Conservation (phyloP, 2,329 filamentous ascomycete genomes). For the Ambrosiella beaveri region DNA sequence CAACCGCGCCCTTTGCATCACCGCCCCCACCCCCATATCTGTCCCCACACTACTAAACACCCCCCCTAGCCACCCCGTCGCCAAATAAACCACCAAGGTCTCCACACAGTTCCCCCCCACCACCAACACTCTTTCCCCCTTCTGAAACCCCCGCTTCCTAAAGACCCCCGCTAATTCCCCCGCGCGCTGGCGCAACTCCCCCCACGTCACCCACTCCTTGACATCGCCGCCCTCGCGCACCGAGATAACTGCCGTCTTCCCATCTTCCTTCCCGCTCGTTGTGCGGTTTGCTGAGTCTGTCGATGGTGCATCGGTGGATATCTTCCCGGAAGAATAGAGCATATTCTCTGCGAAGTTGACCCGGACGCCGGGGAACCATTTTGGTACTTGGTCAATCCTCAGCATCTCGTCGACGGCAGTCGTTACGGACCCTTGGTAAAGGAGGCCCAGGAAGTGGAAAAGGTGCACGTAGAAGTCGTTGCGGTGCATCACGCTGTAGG, state of each 20-base stretch:
- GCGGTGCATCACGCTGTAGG: constrained; percentile 47
- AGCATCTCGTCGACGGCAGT: constrained; percentile 50
- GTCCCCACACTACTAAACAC: constrained; percentile 63
- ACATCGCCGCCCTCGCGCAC: constrained; percentile 48
- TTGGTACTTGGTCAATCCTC: constrained; percentile 53
- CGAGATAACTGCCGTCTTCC: constrained; percentile 52
- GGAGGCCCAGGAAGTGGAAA: constrained; percentile 41
- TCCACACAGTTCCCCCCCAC: constrained; percentile 62
- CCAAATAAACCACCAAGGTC: constrained; percentile 55
- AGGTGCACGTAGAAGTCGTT: constrained; percentile 47
- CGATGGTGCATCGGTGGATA: constrained; percentile 20
- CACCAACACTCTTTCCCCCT: constrained; percentile 58
- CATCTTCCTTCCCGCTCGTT: constrained; percentile 50
- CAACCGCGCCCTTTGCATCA: constrained; percentile 58
- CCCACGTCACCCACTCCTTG: constrained; percentile 46
- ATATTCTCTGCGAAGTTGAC: constrained; percentile 72
- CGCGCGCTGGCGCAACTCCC: constrained; percentile 41
- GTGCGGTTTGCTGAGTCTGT: constrained; percentile 24
- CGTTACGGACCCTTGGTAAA: constrained; percentile 43
- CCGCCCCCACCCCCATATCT: constrained; percentile 66
- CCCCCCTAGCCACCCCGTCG: constrained; percentile 51
- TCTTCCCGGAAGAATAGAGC: constrained; percentile 35
- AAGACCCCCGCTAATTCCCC: constrained; percentile 48
- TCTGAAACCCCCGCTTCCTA: constrained; percentile 42
- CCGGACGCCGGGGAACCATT: constrained; percentile 58